These are phyloP conservation scores for Candida maris DNA, from an alignment of 805 yeast genomes.

Conservation along the genomic window DNA sequence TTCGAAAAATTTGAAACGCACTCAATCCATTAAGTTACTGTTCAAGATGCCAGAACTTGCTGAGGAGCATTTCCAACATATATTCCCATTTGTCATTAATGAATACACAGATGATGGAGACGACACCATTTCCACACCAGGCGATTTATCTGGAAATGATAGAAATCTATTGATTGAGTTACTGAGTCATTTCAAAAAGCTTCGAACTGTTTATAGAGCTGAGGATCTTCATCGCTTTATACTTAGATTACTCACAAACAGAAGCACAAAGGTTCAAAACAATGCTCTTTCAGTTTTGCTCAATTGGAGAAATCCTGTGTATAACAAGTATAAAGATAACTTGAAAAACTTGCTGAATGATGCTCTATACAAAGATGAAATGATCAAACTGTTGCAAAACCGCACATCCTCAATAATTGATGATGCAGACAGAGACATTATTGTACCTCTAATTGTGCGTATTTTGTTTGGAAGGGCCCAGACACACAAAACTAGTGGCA, in stretches of 20 bases:
- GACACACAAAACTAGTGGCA: conserved; percentile 60
- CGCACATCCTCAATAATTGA: conserved; percentile 54
- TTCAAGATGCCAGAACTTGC: conserved; percentile 60
- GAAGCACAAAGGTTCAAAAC: conserved; percentile 60
- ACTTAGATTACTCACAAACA: conserved; percentile 56
- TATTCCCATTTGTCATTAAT: conserved; percentile 57
- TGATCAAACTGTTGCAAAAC: conserved; percentile 56
- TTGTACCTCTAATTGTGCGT: conserved; percentile 73
- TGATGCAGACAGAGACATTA: conserved; percentile 49
- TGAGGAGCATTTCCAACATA: conserved; percentile 53
- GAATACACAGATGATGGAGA: conserved; percentile 31
- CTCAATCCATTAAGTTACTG: conserved; percentile 56
- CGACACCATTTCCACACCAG: conserved; percentile 21
- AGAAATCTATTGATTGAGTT: conserved; percentile 56
- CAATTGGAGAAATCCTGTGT: conserved; percentile 54
- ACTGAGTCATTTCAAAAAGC: conserved; percentile 60
- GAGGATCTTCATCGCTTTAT: conserved; percentile 52
- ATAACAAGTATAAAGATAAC: conserved; percentile 69
- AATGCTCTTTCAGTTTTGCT: conserved; percentile 67
- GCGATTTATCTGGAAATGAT: conserved; percentile 39
- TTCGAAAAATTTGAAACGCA: conserved; percentile 46
- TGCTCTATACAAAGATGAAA: conserved; percentile 79
- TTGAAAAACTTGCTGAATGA: conserved; percentile 77
- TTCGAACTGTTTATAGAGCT: conserved; percentile 50
- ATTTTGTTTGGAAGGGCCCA: conserved; percentile 87